Evolutionary conservation across 83 land plant genomes (phyloP).

Genomic region (Picea mariana): DNA sequence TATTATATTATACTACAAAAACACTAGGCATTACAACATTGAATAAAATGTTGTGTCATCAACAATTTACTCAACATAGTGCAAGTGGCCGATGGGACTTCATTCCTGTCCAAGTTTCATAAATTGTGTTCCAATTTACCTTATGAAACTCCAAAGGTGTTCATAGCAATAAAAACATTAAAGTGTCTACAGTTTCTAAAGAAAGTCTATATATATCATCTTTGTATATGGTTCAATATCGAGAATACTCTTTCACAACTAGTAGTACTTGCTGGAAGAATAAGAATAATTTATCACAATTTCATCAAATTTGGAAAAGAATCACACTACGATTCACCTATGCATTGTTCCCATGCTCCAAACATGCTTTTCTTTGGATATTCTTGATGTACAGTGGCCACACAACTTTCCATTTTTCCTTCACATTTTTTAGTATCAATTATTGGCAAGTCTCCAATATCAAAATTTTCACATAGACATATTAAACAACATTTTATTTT

Average conservation of each 20-base stretch:
- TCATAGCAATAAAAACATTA: background rate
- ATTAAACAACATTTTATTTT: background rate
- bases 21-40: no score
- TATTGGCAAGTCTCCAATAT: background rate
- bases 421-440: background rate
- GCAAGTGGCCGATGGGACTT: background rate
- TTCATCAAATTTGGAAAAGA: background rate
- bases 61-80: no score
- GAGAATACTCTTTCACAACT: background rate
- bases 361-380: background rate
- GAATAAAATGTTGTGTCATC: no score
- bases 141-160: background rate
- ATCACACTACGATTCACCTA: background rate
- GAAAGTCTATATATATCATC: background rate
- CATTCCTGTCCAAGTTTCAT: background rate
- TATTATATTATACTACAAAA: no score
- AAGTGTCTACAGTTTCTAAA: background rate
- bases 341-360: background rate
- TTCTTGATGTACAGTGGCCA: background rate
- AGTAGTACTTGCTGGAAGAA: background rate
- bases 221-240: background rate
- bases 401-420: background rate
- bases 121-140: background rate
- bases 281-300: background rate
- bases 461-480: background rate